Conservation (phyloP, 208 protist genomes). For the Trichomonas gallinae region DNA sequence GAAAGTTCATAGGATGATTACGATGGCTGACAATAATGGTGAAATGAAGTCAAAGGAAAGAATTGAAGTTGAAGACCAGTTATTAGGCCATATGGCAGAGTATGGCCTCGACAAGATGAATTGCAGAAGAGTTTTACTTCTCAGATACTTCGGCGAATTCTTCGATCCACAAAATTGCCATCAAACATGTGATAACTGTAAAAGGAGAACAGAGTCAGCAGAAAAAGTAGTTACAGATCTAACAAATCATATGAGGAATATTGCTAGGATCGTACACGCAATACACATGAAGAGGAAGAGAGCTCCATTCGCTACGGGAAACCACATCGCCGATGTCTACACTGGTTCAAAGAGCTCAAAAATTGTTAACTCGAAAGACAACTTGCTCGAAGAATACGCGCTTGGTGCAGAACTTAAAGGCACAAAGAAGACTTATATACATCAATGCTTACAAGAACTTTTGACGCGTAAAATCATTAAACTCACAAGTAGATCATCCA, state of each 20-base stretch:
- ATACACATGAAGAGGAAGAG: not conserved
- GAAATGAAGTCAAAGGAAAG: not conserved
- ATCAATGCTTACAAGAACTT: not conserved
- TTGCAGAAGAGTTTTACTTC: not conserved
- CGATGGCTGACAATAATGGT: not conserved
- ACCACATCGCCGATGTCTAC: not conserved
- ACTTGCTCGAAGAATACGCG: not conserved
- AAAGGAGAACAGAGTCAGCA: too few relatives aligned
- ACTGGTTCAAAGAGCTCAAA: not conserved
- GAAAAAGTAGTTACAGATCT: not conserved
- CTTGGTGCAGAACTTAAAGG: not conserved
- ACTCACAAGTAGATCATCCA: not conserved
- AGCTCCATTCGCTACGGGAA: not conserved
- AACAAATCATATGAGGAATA: not conserved
- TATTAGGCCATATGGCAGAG: not conserved
- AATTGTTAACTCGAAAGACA: not conserved
- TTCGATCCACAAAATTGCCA: not conserved
- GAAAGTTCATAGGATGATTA: not conserved
- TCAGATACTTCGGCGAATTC: conserved; percentile 15
- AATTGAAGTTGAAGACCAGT: not conserved
- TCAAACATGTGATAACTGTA: conserved; percentile 26
- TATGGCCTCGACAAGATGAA: not conserved
- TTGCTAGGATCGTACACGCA: not conserved
- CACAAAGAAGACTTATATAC: not conserved
- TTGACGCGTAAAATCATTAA: not conserved